A percentile compares a stretch with the other conserved stretches of the same genome.
Evolutionary conservation across 495 filamentous ascomycete genomes (phyloP).

Genomic region (Jackrogersella minutella): DNA sequence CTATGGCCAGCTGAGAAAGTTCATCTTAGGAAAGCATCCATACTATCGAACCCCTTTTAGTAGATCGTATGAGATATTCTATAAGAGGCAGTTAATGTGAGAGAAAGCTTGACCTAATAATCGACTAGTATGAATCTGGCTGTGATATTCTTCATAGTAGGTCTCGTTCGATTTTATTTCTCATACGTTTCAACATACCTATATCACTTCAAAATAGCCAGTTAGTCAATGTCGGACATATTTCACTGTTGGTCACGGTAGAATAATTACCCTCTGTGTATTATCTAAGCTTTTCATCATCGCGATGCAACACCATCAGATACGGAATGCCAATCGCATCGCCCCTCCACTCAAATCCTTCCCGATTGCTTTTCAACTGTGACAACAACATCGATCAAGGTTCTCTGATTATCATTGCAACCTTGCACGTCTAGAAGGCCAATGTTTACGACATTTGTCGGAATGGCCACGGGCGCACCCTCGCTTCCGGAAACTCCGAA

Average conservation of each 20-base stretch:
- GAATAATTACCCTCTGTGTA: background rate
- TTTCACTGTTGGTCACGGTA: background rate
- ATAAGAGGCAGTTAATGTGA: too few species aligned
- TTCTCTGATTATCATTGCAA: background rate
- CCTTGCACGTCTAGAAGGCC: background rate
- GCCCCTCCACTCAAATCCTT: background rate
- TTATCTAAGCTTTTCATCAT: conserved; percentile 7
- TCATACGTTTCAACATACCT: too few species aligned
- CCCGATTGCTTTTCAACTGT: background rate
- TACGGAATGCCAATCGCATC: background rate
- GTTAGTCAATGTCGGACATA: too few species aligned
- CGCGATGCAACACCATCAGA: background rate
- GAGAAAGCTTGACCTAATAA: too few species aligned
- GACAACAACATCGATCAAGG: background rate
- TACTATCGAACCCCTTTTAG: too few species aligned
- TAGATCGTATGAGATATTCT: too few species aligned
- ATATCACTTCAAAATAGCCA: too few species aligned
- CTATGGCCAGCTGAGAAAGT: too few species aligned
- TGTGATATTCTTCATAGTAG: too few species aligned
- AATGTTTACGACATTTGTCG: conserved; percentile 29
- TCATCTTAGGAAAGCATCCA: too few species aligned
- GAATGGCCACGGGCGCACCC: conserved; percentile 24
- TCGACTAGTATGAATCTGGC: too few species aligned
- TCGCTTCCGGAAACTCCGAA: conserved; percentile 28
- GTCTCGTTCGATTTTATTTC: too few species aligned